Base-by-base conservation (phyloP, 306 rosid species). In the Luffa aegyptiaca region DNA sequence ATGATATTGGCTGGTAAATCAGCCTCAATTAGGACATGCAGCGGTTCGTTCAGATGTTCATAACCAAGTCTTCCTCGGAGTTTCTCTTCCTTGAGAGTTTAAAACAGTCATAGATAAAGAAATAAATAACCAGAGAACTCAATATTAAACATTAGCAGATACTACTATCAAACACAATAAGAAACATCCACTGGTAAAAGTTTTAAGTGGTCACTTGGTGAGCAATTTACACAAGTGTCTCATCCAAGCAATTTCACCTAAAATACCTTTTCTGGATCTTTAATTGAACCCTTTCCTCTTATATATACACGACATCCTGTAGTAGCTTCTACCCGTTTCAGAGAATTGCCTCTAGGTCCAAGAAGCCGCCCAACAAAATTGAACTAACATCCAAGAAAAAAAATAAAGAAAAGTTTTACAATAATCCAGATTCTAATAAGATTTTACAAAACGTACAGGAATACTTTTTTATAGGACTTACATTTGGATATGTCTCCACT, bases 341-440 rank as follows among this genome's bases (percentile, higher is more conserved):
- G 88, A 61, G 97, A 94, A 84, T 94, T 94, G 70, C 98, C 98
- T 82, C 98, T 86, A n/a, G 98, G 98, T 56, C 98, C 98, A 69
- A 94, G 88, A 87, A 94, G 97, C 82, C 98, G 91, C 80, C 98
- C 98, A 45, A 94, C 98, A 89, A 94, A 94, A 85, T 94, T 94
- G 89, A 92, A 94, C 98, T 94, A 68, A 26, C 64, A 80, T 77
- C 83, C 85, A 76, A 76, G 84, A 77, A 80, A 81, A 46, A 83
- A 83, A 59, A 80, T 39, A 74, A 20, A 17, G 20, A 36, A 80
- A 58, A 83, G 80, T 64, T 70, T 17, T 17, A 61, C 26, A 8
- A 3, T 11, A 44, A 44, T 62, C 61, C 33, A 17, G 31, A 16
- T 74, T 74, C n/a, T 48, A 8, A 3, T 6, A 49, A 13, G 69